A percentile compares a stretch with the other conserved stretches of the same genome.
phyloP scores from a whole-genome alignment of 2,329 filamentous ascomycete genomes.

The Arthrobotrys sinensis region DNA sequence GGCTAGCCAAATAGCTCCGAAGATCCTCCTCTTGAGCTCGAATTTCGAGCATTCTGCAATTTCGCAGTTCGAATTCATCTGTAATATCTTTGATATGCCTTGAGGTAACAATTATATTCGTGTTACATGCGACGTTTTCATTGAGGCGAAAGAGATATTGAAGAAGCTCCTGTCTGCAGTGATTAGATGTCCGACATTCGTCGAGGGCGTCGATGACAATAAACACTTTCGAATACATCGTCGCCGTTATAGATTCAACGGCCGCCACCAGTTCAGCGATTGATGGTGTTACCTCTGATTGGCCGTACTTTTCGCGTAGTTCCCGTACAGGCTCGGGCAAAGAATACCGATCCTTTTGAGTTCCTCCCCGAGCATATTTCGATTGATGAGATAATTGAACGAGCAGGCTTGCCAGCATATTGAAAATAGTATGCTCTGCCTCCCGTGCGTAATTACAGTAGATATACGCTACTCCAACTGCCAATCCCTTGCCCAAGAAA shows the following conservation, averaged over 20 bases:
- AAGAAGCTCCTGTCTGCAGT: neutral
- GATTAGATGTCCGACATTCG: neutral
- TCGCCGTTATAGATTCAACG: too few relatives aligned
- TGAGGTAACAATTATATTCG: slow-evolving; percentile 66
- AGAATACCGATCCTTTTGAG: neutral
- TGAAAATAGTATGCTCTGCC: slow-evolving; percentile 66
- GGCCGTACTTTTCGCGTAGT: neutral
- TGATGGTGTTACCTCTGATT: neutral
- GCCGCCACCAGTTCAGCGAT: neutral
- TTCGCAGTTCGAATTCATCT: neutral
- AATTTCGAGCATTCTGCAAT: neutral
- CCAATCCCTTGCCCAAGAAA: too few relatives aligned
- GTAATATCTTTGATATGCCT: slow-evolving; percentile 5
- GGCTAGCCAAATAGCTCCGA: neutral
- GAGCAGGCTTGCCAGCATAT: slow-evolving; percentile 66
- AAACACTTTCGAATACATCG: slow-evolving; percentile 1
- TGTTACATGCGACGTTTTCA: slow-evolving; percentile 50
- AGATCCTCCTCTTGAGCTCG: slow-evolving; percentile 17
- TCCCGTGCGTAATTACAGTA: slow-evolving; percentile 66
- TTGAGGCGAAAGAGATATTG: slow-evolving; percentile 56
- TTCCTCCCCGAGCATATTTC: neutral
- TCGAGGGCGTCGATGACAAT: slow-evolving; percentile 18
- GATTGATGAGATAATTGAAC: slow-evolving; percentile 66
- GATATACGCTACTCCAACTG: slow-evolving; percentile 15
- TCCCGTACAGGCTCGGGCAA: neutral